Evolutionary conservation across 73 alveolate species (phyloP).

Genomic region (Paramecium sonneborni): DNA sequence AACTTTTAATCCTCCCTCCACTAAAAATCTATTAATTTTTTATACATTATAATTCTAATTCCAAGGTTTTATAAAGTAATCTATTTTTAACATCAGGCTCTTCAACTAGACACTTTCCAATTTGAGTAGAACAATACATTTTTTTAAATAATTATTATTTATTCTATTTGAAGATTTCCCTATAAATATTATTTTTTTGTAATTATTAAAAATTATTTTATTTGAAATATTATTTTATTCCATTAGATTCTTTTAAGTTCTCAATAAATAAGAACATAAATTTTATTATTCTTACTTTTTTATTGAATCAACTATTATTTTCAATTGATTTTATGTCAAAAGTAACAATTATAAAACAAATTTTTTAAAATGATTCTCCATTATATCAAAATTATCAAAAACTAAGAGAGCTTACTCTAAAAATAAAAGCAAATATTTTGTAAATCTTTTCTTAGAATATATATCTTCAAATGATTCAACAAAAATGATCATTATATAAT

Average conservation of each 20-base stretch:
- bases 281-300: too few relatives aligned
- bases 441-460: background rate
- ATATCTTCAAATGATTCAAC: background rate
- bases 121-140: background rate
- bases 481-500: background rate
- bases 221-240: too few relatives aligned
- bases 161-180: background rate
- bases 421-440: background rate
- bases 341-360: background rate
- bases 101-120: background rate
- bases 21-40: background rate
- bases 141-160: too few relatives aligned
- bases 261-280: too few relatives aligned
- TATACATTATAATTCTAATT: background rate
- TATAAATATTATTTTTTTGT: too few relatives aligned
- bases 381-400: background rate
- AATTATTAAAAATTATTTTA: too few relatives aligned
- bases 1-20: background rate
- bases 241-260: too few relatives aligned
- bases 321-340: background rate
- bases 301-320: too few relatives aligned
- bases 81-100: background rate
- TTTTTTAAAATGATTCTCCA: constrained; percentile 14
- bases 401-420: background rate
- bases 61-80: background rate